Evolutionary conservation across 2,329 filamentous ascomycete genomes (phyloP).

Genomic region (Pseudocercospora fuligena): DNA sequence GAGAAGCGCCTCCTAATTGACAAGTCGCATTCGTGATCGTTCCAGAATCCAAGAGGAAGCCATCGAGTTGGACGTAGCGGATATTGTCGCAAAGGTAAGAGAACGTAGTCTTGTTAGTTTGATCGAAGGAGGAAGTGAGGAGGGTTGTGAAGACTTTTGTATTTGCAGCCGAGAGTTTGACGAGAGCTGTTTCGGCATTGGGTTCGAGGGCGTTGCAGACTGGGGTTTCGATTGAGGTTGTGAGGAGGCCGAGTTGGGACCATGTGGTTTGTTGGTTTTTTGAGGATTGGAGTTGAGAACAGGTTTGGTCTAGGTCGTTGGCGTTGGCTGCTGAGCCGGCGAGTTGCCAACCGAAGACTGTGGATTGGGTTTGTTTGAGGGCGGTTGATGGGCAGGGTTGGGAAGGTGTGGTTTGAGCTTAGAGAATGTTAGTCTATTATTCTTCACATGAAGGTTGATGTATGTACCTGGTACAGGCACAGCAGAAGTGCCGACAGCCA

Average conservation of each 20-base stretch:
- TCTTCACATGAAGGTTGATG: neutral
- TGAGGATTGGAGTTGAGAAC: constrained; percentile 26
- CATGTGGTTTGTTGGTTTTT: constrained; percentile 29
- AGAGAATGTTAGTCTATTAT: neutral
- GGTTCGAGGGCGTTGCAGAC: constrained; percentile 29
- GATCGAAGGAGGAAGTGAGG: constrained; percentile 31
- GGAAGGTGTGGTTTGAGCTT: constrained; percentile 2
- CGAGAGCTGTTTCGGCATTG: constrained; percentile 28
- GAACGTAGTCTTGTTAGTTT: constrained; percentile 23
- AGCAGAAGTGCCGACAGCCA: constrained; percentile 15
- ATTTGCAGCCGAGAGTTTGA: constrained; percentile 27
- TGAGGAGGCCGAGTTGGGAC: constrained; percentile 27
- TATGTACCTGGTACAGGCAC: constrained; percentile 17
- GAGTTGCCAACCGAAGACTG: constrained; percentile 38
- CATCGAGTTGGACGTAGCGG: constrained; percentile 28
- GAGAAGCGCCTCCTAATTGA: constrained; percentile 11
- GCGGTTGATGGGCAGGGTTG: constrained; percentile 17
- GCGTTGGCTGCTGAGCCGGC: constrained; percentile 30
- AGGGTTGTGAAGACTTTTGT: constrained; percentile 34
- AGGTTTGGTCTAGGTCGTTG: constrained; percentile 30
- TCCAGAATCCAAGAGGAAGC: constrained; percentile 31
- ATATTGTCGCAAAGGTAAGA: constrained; percentile 36
- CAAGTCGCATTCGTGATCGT: constrained; percentile 31
- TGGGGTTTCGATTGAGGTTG: constrained; percentile 27
- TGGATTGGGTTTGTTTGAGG: constrained; percentile 32